Base-by-base conservation (phyloP, 1,284 basidiomycete species). In the Rhodotorula sp. region DNA sequence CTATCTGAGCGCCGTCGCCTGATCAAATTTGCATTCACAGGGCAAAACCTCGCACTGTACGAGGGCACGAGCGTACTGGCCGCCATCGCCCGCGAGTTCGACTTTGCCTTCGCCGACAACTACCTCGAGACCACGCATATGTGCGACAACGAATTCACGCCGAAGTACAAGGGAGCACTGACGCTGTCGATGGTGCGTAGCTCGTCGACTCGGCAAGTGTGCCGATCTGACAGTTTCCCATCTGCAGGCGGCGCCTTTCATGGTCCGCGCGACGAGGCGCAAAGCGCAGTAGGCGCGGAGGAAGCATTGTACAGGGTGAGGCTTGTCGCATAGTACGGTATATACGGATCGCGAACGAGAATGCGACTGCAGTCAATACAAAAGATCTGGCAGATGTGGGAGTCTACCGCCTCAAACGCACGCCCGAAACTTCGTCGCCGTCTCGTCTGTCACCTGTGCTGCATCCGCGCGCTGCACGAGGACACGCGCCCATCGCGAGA, bases 1-100 rank as follows among this genome's bases (percentile, higher is more conserved):
- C 34, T 5, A 3, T 5, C 34, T 34, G 34, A 34, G 34, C 34
- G 34, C 34, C 34, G 34, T 34, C 2, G 34, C 2, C 34, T 34
- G 34, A 34, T 34, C 34, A 34, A 34, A 34, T 34, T 5, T 34
- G 34, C 34, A 5, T 34, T 17, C 19, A 25, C 66, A 72, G 71
- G 73, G 14, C 67, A 72, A 62, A 67, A 74, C 59, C 65, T 78
- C n/a, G 76, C 77, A 2, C 62, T 59, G 13, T 78, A 69, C 60
- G 76, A 78, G 42, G 71, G 66, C 1, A 62, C 68, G 21, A 44
- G 45, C 7, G 74, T 71, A 4, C 67, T 78, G 19, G 66, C 72
- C 8, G 54, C 74, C 19, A 49, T 77, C 50, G 21, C 66, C 7
- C 48, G 61, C 25, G 50, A 65, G 3, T 77, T 68, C 60, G 76